Evolutionary conservation across 2,329 filamentous ascomycete genomes (phyloP).

Genomic region (Aaosphaeria arxii): DNA sequence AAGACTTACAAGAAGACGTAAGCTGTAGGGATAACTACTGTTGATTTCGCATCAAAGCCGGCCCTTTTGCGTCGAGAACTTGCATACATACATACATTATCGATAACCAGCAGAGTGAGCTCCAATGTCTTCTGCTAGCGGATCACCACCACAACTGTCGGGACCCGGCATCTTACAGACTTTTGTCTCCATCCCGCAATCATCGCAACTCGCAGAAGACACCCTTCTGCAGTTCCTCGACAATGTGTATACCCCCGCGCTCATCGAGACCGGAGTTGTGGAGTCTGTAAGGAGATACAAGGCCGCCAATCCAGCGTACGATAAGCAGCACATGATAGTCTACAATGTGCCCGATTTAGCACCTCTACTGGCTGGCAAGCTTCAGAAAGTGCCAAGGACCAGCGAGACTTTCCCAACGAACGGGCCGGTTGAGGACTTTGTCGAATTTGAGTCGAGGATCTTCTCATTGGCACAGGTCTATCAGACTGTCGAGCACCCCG

Average conservation of each 20-base stretch:
- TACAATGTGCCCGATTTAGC: conserved; percentile 21
- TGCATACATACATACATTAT: no score
- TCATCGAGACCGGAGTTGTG: conserved; percentile 16
- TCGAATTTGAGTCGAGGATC: conserved; percentile 18
- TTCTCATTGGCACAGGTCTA: conserved; percentile 16
- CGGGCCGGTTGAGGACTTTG: conserved; percentile 13
- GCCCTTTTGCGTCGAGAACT: no score
- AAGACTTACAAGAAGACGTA: no score
- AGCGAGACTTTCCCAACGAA: conserved; percentile 14
- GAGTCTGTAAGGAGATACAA: conserved; percentile 17
- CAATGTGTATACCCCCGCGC: conserved; percentile 17
- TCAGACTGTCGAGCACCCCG: conserved; percentile 11
- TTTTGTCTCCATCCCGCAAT: conserved; percentile 12
- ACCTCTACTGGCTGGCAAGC: conserved; percentile 9
- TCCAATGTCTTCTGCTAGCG: no score
- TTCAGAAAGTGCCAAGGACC: conserved; percentile 14
- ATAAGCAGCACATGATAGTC: conserved; percentile 20
- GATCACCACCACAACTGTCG: no score
- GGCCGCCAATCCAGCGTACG: conserved; percentile 15
- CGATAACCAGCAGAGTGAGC: no score
- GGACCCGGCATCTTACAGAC: conserved; percentile 18
- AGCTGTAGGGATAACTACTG: no score
- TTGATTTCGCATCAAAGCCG: no score
- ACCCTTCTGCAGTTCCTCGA: conserved; percentile 21
- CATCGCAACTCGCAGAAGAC: conserved; percentile 15